Percentiles rank a stretch among this genome's conserved stretches.
These are phyloP conservation scores for Ceratocystis variospora DNA, from an alignment of 2,329 filamentous ascomycete species.

Conservation along the genomic window DNA sequence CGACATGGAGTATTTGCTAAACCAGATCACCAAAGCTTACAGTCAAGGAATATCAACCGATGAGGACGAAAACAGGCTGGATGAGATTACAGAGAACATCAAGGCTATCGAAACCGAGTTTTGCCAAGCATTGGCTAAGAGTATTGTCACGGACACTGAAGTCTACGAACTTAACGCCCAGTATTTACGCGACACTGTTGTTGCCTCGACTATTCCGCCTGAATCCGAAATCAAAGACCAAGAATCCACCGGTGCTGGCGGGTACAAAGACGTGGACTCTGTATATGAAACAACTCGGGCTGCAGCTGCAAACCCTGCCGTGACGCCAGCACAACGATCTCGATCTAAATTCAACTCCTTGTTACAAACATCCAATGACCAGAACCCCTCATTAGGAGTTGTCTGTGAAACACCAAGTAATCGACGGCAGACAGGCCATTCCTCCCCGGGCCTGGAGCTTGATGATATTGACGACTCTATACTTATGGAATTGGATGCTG, in stretches of 20 bases:
- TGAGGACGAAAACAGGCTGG: constrained; percentile 37
- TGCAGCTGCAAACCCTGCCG: background rate
- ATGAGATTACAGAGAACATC: constrained; percentile 35
- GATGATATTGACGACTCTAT: constrained; percentile 18
- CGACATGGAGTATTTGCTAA: constrained; percentile 34
- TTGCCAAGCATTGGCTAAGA: constrained; percentile 8
- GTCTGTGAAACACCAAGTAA: background rate
- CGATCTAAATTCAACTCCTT: background rate
- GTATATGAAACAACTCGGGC: background rate
- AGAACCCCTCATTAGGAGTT: background rate
- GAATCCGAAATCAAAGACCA: background rate
- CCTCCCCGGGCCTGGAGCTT: background rate
- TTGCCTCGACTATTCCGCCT: constrained; percentile 13
- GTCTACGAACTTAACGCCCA: constrained; percentile 9
- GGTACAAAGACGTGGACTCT: background rate
- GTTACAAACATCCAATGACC: background rate
- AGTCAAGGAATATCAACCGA: constrained; percentile 38
- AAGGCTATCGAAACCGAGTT: constrained; percentile 14
- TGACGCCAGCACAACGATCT: background rate
- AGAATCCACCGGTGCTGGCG: background rate
- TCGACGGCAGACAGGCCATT: background rate
- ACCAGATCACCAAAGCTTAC: constrained; percentile 37
- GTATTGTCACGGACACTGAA: constrained; percentile 8
- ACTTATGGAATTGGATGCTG: constrained; percentile 14
- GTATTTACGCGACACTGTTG: constrained; percentile 2